Evolutionary conservation across 352 stramenopile species (phyloP), one percentile per base, ranked within the genome.

Genomic region (Phytophthora pseudosyringae): DNA sequence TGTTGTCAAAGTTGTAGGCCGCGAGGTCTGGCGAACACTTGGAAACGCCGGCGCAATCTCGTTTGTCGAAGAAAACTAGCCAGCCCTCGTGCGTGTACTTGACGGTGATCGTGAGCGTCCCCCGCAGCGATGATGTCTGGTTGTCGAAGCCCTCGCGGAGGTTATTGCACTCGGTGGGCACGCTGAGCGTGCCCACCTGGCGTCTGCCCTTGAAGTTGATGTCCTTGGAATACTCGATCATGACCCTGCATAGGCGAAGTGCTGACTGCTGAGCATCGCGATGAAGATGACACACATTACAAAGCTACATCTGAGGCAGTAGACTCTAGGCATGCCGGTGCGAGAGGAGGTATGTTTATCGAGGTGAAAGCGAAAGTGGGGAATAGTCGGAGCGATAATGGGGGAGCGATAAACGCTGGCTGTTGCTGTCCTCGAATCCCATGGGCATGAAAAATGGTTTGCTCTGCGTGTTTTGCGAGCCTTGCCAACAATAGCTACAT

Each of bases 161-260:
- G 15, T 50, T 33, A 26, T 25, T 25, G 44, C 44, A 50, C n/a
- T 50, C 44, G 5, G 4, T 33, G 4, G 13, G 26, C 4, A 36
- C 44, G 15, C 21, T 35, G 12, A 52, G 15, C 4, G n/a, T 26
- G 3, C 29, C 53, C 38, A 60, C 4, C 5, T 18, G 26, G 3
- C 29, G 39, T 15, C 11, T 26, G 9, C 39, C 39, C 25, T 49
- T 43, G 41, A 60, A 60, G 12, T 28, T 25, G 18, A 15, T n/a
- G 18, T 58, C 21, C 21, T 58, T 46, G 39, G 51, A 60, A 7
- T 51, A 48, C 40, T 60, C 39, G 12, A 60, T 41, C 26, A 49
- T 5, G 5, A 49, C n/a, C 39, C 53, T 12, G 44, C 26, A 13
- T 5, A 38, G 15, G 12, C 15, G 36, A 21, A 8, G 6, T 21